Evolutionary conservation across 768 basidiomycete species (phyloP).

Genomic region (Tylopilus balloui): DNA sequence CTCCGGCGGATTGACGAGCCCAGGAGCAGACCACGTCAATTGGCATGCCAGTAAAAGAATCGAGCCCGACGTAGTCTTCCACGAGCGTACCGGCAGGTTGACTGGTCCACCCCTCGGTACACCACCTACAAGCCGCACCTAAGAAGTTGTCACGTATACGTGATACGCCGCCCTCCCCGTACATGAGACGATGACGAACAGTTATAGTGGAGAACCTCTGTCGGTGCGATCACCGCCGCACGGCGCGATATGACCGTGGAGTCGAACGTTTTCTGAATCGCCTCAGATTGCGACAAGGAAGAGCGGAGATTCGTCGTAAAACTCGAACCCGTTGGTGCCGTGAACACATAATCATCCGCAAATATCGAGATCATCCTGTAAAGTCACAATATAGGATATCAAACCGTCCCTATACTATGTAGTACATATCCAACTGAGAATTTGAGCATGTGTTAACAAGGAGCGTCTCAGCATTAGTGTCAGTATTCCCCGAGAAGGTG

Average conservation of each 20-base stretch:
- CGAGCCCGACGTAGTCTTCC: neutral
- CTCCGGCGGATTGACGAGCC: too few species aligned
- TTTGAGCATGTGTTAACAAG: too few species aligned
- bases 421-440: conserved; percentile 11
- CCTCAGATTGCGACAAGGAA: neutral
- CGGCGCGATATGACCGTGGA: conserved; percentile 16
- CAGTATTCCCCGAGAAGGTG: neutral
- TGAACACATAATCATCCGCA: neutral
- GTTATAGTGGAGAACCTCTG: neutral
- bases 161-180: neutral
- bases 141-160: neutral
- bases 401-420: conserved; percentile 8
- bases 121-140: neutral
- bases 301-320: neutral
- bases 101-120: neutral
- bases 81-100: neutral
- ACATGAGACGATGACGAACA: neutral
- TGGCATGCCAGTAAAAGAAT: too few species aligned
- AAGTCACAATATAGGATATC: neutral
- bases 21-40: neutral
- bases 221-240: neutral
- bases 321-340: too few species aligned
- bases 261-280: neutral
- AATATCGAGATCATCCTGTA: neutral
- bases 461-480: conserved; percentile 9